These are phyloP conservation scores for Protomyces arabidopsidicola DNA, from an alignment of 1,139 yeast species.

Conservation along the genomic window DNA sequence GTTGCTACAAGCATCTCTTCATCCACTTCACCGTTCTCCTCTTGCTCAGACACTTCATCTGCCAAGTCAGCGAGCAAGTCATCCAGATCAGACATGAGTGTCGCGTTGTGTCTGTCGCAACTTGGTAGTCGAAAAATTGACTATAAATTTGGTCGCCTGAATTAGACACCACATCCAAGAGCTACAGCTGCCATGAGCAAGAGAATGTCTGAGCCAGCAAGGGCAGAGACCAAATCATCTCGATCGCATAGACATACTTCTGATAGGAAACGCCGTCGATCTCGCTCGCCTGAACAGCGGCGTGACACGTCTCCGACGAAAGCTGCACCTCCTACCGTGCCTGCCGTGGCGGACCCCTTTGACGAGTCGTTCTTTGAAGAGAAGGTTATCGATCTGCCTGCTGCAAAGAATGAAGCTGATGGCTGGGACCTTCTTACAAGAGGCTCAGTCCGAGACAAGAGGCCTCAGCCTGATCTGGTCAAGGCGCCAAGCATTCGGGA, in stretches of 20 bases:
- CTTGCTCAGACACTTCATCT: slow-evolving; percentile 29
- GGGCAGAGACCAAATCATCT: neutral
- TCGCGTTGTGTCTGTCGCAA: neutral
- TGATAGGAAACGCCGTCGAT: neutral
- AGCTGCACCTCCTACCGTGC: neutral
- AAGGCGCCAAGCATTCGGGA: neutral
- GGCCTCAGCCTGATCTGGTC: neutral
- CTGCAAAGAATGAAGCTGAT: neutral
- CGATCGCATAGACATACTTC: neutral
- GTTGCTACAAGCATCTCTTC: neutral
- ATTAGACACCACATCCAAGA: neutral
- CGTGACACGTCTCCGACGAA: slow-evolving; percentile 4
- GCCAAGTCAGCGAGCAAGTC: slow-evolving; percentile 42
- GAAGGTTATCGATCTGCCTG: neutral
- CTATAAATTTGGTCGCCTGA: too few species aligned
- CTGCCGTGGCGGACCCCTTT: slow-evolving; percentile 4
- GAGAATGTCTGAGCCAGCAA: neutral
- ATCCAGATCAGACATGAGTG: slow-evolving; percentile 40
- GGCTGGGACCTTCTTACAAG: slow-evolving; percentile 3
- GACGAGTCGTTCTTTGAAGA: slow-evolving; percentile 21
- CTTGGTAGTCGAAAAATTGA: neutral
- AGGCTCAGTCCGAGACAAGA: slow-evolving; percentile 4
- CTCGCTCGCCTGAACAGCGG: neutral
- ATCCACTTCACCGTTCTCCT: slow-evolving; percentile 21
- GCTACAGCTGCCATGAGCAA: neutral